Base-by-base conservation (phyloP, 768 basidiomycete genomes). In the Gymnopilus dilepis region DNA sequence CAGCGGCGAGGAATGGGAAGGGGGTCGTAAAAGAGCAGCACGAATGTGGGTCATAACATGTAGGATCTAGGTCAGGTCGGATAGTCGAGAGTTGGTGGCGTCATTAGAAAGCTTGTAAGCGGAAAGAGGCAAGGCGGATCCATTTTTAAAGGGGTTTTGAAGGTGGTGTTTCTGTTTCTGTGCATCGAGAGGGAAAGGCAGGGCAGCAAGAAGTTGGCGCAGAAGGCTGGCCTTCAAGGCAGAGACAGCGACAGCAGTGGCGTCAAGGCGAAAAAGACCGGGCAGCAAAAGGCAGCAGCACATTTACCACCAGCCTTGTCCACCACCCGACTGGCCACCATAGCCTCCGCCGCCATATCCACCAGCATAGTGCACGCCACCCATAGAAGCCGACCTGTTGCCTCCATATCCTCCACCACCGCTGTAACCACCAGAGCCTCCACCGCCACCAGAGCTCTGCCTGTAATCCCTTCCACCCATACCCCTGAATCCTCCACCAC, bases 401-500 rank as follows among this genome's bases (percentile, higher is more conserved):
- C 73, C 71, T 30, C 69, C 64, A 50, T 63, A 69, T 9, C 77
- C 74, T 34, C 69, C 70, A n/a, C 73, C 70, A 56, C 40, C 69
- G 22, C 73, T 17, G 15, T 64, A 67, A 9, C 73, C 73, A 48
- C 67, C 71, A 12, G 72, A 72, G 50, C 73, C 73, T 31, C 70
- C 69, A 30, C 73, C 73, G 30, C 73, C 72, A 43, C 72, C 75
- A 11, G 78, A 77, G 4, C 76, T 72, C 48, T 71, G 45, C 64
- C 84, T 79, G 57, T 83, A 84, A 61, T 82, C 81, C 41, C 85
- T 75, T 40, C 82, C 81, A 19, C 79, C 78, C 50, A 65, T 66
- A n/a, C 79, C 77, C 48, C 86, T 74, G 22, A 80, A 74, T 45
- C 85, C 82, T 40, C 84, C 76, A 55, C 84, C 76, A 34, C 84